Percentiles rank a stretch among this genome's conserved stretches.
Conservation (phyloP, 441 rosid genomes). For the Mallotus japonicus region DNA sequence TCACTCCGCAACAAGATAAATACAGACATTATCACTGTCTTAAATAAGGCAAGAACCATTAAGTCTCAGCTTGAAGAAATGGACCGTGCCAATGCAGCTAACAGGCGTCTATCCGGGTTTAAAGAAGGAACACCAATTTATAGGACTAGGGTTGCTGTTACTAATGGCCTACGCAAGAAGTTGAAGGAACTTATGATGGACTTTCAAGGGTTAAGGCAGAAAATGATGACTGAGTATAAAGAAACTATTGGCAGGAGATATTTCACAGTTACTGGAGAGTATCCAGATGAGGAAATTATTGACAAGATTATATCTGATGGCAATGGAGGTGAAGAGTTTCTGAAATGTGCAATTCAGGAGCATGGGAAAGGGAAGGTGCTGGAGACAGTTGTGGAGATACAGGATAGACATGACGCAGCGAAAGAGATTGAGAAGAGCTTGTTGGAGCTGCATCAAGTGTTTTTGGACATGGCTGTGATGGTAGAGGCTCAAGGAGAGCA, state of each 20-base stretch:
- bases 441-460: slow-evolving; percentile 85
- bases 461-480: slow-evolving; percentile 93
- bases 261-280: slow-evolving; percentile 84
- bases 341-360: slow-evolving; percentile 68
- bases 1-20: slow-evolving; percentile 66
- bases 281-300: slow-evolving; percentile 76
- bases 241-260: slow-evolving; percentile 91
- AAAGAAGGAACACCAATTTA: slow-evolving; percentile 82
- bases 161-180: slow-evolving; percentile 78
- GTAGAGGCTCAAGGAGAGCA: slow-evolving; percentile 92
- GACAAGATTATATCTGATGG: slow-evolving; percentile 74
- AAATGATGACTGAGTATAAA: slow-evolving; percentile 83
- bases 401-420: slow-evolving; percentile 73
- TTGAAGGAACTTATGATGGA: slow-evolving; percentile 93
- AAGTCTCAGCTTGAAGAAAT: slow-evolving; percentile 76
- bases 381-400: slow-evolving; percentile 89
- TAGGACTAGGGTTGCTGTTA: slow-evolving; percentile 74
- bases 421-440: slow-evolving; percentile 91
- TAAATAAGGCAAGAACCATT: slow-evolving; percentile 61
- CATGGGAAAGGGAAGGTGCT: slow-evolving; percentile 88
- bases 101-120: slow-evolving; percentile 73
- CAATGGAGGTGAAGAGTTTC: slow-evolving; percentile 68
- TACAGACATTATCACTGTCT: slow-evolving; percentile 60
- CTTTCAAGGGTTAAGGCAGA: slow-evolving; percentile 82
- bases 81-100: slow-evolving; percentile 81